A percentile compares a stretch with the other conserved stretches of the same genome.
These are phyloP conservation scores for Exidia glandulosa DNA, from an alignment of 768 basidiomycete species.

Conservation along the genomic window DNA sequence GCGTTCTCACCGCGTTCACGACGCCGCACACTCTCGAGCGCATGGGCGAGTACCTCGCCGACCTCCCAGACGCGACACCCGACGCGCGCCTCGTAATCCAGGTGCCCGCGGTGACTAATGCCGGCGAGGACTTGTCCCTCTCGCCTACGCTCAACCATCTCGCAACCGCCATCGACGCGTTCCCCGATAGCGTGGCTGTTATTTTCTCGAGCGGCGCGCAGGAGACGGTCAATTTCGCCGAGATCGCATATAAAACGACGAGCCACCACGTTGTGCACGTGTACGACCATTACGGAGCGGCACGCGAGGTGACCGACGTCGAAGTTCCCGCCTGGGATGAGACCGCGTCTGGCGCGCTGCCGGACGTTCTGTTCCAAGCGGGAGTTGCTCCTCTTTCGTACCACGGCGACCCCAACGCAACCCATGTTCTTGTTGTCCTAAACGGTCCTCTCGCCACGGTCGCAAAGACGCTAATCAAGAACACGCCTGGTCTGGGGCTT, in stretches of 20 bases:
- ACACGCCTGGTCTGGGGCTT: constrained; percentile 44
- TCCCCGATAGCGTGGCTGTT: constrained; percentile 58
- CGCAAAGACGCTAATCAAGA: constrained; percentile 39
- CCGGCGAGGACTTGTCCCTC: constrained; percentile 55
- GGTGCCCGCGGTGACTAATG: constrained; percentile 61
- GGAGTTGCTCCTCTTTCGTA: constrained; percentile 77
- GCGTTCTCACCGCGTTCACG: constrained; percentile 67
- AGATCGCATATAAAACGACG: constrained; percentile 60
- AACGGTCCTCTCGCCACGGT: constrained; percentile 69
- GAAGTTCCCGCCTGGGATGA: constrained; percentile 28
- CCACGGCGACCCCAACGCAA: constrained; percentile 50
- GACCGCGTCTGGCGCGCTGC: constrained; percentile 23
- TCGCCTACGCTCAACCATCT: constrained; percentile 69
- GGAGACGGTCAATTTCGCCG: constrained; percentile 68
- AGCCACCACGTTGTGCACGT: constrained; percentile 71
- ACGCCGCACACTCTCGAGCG: constrained; percentile 73
- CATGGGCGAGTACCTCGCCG: constrained; percentile 70
- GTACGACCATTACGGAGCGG: constrained; percentile 75
- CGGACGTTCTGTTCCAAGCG: constrained; percentile 39
- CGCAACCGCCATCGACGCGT: constrained; percentile 42
- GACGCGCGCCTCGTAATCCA: constrained; percentile 70
- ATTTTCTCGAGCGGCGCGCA: constrained; percentile 77
- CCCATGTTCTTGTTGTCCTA: constrained; percentile 54
- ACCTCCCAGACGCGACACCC: constrained; percentile 52
- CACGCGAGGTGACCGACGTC: constrained; percentile 62